phyloP scores from a whole-genome alignment of 163 green algal species.

The Prototheca wickerhamii region DNA sequence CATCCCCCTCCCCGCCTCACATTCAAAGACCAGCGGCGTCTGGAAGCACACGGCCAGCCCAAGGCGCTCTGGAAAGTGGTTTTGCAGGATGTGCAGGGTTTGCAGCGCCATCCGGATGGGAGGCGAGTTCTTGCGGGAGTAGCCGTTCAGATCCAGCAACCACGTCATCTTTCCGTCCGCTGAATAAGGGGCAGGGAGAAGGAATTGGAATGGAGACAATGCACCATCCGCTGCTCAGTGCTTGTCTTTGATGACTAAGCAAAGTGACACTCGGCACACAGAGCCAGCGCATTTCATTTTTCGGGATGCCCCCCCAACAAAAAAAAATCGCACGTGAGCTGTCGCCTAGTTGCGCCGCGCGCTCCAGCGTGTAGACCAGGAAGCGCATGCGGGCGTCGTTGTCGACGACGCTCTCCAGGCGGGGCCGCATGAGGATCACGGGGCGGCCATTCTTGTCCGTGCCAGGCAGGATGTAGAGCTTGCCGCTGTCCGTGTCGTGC shows the following conservation, averaged over 20 bases:
- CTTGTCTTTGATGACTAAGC: no score
- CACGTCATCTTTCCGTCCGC: slow-evolving; percentile 69
- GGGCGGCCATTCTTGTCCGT: slow-evolving; percentile 52
- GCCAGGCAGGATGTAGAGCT: slow-evolving; percentile 43
- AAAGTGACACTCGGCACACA: no score
- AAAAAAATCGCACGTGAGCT: slow-evolving; percentile 25
- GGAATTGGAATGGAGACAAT: neutral
- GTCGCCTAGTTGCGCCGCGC: slow-evolving; percentile 51
- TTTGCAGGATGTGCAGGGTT: slow-evolving; percentile 51
- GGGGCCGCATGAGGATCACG: slow-evolving; percentile 67
- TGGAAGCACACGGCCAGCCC: slow-evolving; percentile 63
- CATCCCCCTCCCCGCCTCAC: slow-evolving; percentile 13
- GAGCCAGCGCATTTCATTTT: neutral
- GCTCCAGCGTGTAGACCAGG: slow-evolving; percentile 69
- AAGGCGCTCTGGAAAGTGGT: slow-evolving; percentile 75
- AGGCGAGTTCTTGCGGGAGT: slow-evolving; percentile 24
- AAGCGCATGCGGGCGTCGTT: slow-evolving; percentile 40
- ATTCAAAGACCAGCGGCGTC: slow-evolving; percentile 64
- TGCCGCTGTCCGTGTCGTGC: slow-evolving; percentile 30
- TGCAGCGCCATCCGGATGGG: slow-evolving; percentile 24
- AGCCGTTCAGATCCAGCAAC: slow-evolving; percentile 66
- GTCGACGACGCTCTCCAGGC: slow-evolving; percentile 51
- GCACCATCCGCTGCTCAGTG: neutral
- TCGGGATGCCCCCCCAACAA: neutral
- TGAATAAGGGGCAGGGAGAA: slow-evolving; percentile 18